A percentile compares a stretch with the other conserved stretches of the same genome.
Conservation (phyloP, 169 alveolate genomes). For the Eimeria acervulina region DNA sequence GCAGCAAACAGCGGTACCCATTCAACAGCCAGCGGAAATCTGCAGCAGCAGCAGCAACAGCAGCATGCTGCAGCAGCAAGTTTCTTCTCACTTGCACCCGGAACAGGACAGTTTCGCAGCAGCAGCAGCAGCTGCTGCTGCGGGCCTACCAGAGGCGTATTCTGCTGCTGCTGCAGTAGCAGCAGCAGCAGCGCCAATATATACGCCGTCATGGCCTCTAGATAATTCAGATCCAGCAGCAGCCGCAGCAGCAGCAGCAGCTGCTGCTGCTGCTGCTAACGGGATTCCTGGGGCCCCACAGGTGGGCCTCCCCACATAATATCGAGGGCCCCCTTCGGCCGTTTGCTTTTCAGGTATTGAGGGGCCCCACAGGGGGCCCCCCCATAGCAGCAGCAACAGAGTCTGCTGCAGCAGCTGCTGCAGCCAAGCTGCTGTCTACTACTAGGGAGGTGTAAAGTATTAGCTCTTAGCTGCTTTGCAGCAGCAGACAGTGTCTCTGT, state of each 20-base stretch:
- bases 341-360: neutral
- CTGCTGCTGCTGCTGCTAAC: slow-evolving; percentile 55
- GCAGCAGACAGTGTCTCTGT: neutral
- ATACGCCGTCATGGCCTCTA: neutral
- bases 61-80: too few species aligned
- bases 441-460: neutral
- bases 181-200: slow-evolving; percentile 7
- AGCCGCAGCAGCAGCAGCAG: slow-evolving; percentile 6
- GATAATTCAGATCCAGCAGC: neutral
- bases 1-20: neutral
- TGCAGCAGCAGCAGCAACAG: too few species aligned
- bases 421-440: neutral
- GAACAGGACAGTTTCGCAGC: slow-evolving; percentile 11
- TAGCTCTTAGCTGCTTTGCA: neutral
- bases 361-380: too few species aligned
- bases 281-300: neutral
- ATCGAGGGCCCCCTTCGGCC: neutral
- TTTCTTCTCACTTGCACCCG: neutral
- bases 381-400: too few species aligned
- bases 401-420: too few species aligned
- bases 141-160: neutral
- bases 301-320: neutral
- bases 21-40: neutral
- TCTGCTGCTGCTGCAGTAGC: neutral
- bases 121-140: slow-evolving; percentile 26